Evolutionary conservation across 371 early-diverging fungal genomes (phyloP), one percentile per base, ranked within the genome.

Genomic region (Actinomortierella wolfii): DNA sequence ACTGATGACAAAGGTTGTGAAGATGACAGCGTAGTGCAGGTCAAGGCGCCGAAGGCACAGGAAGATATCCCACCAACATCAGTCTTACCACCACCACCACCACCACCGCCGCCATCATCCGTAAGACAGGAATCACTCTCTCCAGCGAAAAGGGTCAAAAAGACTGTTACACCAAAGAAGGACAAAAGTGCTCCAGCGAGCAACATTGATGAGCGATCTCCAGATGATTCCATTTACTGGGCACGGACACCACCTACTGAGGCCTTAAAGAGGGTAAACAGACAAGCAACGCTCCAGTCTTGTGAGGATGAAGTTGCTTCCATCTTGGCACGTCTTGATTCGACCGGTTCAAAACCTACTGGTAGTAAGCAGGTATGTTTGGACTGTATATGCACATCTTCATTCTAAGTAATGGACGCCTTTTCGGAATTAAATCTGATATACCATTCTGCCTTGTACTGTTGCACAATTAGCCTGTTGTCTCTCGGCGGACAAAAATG

Each of bases 191-290:
- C 15, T 17, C 23, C 23, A 23, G 13, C 23, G 5, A 23, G 23
- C 2, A 20, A 9, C 24, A 6, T 34, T 11, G 11, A 34, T 11
- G 34, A 34, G 11, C 34, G 34, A 34, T 70, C 64, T 1, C 70
- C 65, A 18, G 57, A 70, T 41, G 65, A 64, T 46, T 68, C 70
- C 23, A 65, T 70, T 14, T 70, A 64, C 54, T 70, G 70, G 70
- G 64, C 56, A 14, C 59, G 57, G 24, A 70, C 70, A n/a, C 70
- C 70, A n/a, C 70, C 70, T 1, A 57, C 57, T 2, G 70, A 70
- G 51, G 65, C 70, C 11, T 57, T 64, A 26, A 70, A 70, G 41
- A 64, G 51, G 24, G 42, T 70, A 2, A 59, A 54, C 17, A 18
- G 40, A 15, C 18, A 5, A 3, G 23, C 11, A 11, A 48, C 13